A percentile compares a stretch with the other conserved stretches of the same genome.
Conservation (phyloP, 2,329 filamentous ascomycete genomes). For the Cladosporium sp. region DNA sequence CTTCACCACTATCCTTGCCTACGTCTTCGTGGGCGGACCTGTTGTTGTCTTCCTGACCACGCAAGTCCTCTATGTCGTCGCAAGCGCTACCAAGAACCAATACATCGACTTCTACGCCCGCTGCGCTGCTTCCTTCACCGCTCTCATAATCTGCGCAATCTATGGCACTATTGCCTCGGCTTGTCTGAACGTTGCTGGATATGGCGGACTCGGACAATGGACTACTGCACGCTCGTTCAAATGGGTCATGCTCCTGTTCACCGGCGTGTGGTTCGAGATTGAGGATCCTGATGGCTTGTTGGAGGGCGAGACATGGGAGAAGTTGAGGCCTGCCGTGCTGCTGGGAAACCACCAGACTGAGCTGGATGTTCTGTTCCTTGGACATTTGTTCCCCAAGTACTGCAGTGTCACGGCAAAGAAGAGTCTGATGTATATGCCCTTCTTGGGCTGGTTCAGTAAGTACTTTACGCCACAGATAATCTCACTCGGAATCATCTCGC, state of each 20-base stretch:
- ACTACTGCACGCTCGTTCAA: constrained; percentile 75
- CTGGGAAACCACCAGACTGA: constrained; percentile 91
- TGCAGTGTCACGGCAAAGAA: constrained; percentile 92
- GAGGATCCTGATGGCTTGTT: constrained; percentile 61
- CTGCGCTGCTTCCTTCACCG: constrained; percentile 41
- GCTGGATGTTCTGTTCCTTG: constrained; percentile 89
- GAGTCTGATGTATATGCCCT: constrained; percentile 70
- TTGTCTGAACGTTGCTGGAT: constrained; percentile 64
- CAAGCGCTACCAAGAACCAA: constrained; percentile 28
- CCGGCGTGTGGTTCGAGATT: constrained; percentile 73
- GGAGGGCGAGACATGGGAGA: constrained; percentile 23
- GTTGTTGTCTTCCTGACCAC: constrained; percentile 22
- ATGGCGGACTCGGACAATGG: constrained; percentile 80
- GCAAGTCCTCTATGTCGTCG: constrained; percentile 33
- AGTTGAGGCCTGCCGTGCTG: constrained; percentile 77
- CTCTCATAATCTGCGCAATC: constrained; percentile 46
- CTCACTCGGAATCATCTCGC: constrained; percentile 10
- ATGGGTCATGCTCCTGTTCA: constrained; percentile 67
- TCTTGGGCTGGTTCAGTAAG: constrained; percentile 87
- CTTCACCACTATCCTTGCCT: constrained; percentile 22
- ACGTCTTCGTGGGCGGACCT: constrained; percentile 15
- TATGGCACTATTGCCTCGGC: constrained; percentile 76
- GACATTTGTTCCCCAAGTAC: constrained; percentile 81
- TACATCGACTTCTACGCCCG: constrained; percentile 62
- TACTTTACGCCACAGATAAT: neutral